Conservation (phyloP, 2,329 filamentous ascomycete species). For the Clonostachys solani region DNA sequence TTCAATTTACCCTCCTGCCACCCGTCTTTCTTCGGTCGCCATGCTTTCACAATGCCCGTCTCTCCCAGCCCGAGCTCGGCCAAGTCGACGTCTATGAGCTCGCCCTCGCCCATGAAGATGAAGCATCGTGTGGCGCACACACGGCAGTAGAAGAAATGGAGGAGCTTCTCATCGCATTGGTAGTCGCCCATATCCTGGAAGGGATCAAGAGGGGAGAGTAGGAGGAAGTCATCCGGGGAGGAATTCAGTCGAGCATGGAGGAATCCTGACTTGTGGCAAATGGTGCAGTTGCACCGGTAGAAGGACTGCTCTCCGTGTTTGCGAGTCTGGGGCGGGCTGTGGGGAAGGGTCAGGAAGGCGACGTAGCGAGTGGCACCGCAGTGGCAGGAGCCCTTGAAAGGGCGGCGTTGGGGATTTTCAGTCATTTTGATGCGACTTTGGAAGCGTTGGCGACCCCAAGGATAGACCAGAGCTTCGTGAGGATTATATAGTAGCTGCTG, state of each 20-base stretch:
- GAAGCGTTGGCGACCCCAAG: too few species aligned
- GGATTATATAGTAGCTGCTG: too few species aligned
- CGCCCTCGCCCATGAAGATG: constrained; percentile 26
- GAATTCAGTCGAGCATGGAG: constrained; percentile 35
- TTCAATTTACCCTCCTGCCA: constrained; percentile 4
- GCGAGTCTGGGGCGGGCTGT: constrained; percentile 9
- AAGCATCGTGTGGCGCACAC: constrained; percentile 39
- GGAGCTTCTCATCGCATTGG: constrained; percentile 16
- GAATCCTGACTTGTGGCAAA: constrained; percentile 41
- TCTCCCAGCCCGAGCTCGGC: constrained; percentile 1
- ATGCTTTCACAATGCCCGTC: constrained; percentile 12
- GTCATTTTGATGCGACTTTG: background rate
- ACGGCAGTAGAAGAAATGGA: constrained; percentile 41
- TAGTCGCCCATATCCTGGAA: constrained; percentile 34
- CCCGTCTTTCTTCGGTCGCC: constrained; percentile 17
- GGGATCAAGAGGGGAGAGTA: constrained; percentile 33
- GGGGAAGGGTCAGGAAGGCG: constrained; percentile 34
- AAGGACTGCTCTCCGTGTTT: constrained; percentile 11
- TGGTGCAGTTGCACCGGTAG: constrained; percentile 40
- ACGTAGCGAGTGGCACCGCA: constrained; percentile 38
- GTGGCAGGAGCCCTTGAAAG: constrained; percentile 37
- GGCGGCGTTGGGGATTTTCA: constrained; percentile 2
- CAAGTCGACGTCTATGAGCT: constrained; percentile 15
- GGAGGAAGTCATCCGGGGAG: constrained; percentile 34
- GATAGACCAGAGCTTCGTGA: too few species aligned